Evolutionary conservation across 768 basidiomycete species (phyloP).

Genomic region (Russula foetens): DNA sequence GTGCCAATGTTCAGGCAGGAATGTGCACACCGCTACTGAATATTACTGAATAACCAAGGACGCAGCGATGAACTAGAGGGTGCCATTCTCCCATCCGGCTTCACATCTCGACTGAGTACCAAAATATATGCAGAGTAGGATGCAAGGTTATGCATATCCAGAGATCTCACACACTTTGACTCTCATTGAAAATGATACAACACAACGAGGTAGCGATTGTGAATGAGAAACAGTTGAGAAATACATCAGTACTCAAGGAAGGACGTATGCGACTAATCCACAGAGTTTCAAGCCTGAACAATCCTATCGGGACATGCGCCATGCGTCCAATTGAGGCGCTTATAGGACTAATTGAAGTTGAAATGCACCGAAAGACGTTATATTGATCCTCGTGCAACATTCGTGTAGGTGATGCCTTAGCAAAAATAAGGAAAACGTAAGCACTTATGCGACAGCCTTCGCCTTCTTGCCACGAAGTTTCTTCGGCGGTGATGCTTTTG

Average conservation of each 20-base stretch:
- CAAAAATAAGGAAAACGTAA: not conserved
- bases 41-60: not conserved
- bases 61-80: too few relatives aligned
- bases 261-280: too few relatives aligned
- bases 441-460: not conserved
- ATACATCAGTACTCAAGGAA: not conserved
- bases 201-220: not conserved
- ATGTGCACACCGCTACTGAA: too few relatives aligned
- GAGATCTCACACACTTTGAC: not conserved
- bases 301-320: not conserved
- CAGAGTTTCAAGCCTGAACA: not conserved
- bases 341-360: not conserved
- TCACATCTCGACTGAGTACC: not conserved
- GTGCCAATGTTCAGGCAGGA: too few relatives aligned
- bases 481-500: slow-evolving; percentile 56
- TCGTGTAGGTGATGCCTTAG: not conserved
- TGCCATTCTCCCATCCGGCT: too few relatives aligned
- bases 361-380: not conserved
- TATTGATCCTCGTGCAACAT: not conserved
- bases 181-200: not conserved
- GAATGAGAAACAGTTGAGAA: not conserved
- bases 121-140: not conserved
- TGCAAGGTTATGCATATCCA: too few relatives aligned
- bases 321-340: not conserved
- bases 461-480: slow-evolving; percentile 70